Conservation (phyloP, 805 yeast genomes). For the Starmerella roubikii region DNA sequence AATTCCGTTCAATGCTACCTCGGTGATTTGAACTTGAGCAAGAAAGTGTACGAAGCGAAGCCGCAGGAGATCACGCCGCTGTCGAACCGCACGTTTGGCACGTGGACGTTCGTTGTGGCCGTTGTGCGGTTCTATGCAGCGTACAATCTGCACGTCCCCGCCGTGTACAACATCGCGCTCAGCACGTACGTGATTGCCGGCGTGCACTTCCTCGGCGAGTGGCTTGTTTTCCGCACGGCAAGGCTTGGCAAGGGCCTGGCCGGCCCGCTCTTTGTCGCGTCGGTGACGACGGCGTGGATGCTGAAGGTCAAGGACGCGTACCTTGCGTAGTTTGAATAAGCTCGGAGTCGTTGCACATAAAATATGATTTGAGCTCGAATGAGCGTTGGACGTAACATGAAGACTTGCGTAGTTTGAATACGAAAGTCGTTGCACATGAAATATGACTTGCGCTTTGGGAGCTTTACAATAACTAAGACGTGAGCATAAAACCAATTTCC, state of each 20-base stretch:
- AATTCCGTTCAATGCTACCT: conserved; percentile 79
- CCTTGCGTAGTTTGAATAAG: neutral
- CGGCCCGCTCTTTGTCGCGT: conserved; percentile 78
- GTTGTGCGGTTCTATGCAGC: conserved; percentile 82
- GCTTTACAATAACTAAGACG: too few relatives aligned
- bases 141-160: conserved; percentile 51
- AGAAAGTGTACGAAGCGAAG: conserved; percentile 57
- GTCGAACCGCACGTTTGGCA: conserved; percentile 94
- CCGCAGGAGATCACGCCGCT: conserved; percentile 47
- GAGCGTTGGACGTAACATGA: too few relatives aligned
- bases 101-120: conserved; percentile 87
- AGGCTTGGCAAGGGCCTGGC: conserved; percentile 73
- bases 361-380: too few relatives aligned
- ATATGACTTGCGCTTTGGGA: too few relatives aligned
- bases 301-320: conserved; percentile 35
- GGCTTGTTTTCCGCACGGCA: conserved; percentile 67
- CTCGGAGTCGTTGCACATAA: too few relatives aligned
- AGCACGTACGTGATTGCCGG: conserved; percentile 74
- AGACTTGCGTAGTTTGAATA: too few relatives aligned
- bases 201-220: conserved; percentile 69
- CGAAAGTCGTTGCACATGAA: too few relatives aligned
- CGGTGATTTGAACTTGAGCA: conserved; percentile 60
- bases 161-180: conserved; percentile 63
- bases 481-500: too few relatives aligned
- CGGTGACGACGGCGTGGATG: conserved; percentile 74